Percentiles rank a stretch among this genome's conserved stretches.
Conservation (phyloP, 352 stramenopile species). For the Phytophthora citricola region DNA sequence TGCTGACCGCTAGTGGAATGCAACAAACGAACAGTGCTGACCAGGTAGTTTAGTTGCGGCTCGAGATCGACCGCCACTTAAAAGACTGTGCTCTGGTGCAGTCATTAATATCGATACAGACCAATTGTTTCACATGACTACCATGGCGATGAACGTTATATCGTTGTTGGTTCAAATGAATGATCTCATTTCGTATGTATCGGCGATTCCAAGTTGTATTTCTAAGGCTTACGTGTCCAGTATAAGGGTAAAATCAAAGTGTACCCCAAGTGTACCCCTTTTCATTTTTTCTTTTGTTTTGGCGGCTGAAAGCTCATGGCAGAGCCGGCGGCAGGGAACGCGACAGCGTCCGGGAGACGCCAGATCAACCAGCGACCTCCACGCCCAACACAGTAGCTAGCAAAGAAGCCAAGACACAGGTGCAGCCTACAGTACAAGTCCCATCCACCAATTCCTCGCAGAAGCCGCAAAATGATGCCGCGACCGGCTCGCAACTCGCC, state of each 20-base stretch:
- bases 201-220: no score
- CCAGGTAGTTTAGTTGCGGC: conserved; percentile 23
- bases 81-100: conserved; percentile 6
- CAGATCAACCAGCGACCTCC: conserved; percentile 13
- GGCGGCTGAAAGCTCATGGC: conserved; percentile 20
- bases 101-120: conserved; percentile 33
- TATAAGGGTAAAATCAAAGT: neutral
- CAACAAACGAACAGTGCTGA: neutral
- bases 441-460: conserved; percentile 6
- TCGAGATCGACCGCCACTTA: neutral
- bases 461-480: conserved; percentile 21
- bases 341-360: conserved; percentile 17
- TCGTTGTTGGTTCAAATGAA: no score
- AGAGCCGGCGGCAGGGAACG: conserved; percentile 21
- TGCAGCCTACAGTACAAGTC: neutral
- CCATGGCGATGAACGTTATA: no score
- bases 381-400: neutral
- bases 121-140: no score
- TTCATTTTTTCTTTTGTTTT: conserved; percentile 3
- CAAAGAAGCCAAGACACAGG: conserved; percentile 17
- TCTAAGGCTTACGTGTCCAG: no score
- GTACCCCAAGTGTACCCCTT: conserved; percentile 10
- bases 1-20: conserved; percentile 13
- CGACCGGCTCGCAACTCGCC: conserved; percentile 13
- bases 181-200: no score